These are phyloP conservation scores for Rhytidiadelphus loreus DNA, from an alignment of 225 moss, liverwort and hornwort genomes.

Conservation along the genomic window DNA sequence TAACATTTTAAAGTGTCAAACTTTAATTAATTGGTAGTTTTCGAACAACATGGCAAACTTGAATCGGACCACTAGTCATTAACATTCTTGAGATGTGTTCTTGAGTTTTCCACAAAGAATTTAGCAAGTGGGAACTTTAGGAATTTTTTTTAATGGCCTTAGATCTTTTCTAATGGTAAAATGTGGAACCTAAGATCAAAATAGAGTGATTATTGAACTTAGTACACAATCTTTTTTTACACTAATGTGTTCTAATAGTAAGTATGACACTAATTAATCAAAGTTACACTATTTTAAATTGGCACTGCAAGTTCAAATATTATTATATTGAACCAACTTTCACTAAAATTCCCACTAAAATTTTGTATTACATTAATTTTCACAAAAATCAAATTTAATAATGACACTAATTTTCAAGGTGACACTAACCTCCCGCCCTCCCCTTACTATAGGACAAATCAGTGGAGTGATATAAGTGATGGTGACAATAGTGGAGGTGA, in stretches of 20 bases:
- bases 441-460: fast-evolving
- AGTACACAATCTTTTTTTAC: not conserved
- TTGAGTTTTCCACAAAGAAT: too few relatives aligned
- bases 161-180: fast-evolving
- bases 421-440: fast-evolving
- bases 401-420: not conserved
- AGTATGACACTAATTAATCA: not conserved
- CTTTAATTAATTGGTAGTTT: too few relatives aligned
- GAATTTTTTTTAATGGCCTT: too few relatives aligned
- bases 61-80: too few relatives aligned
- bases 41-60: too few relatives aligned
- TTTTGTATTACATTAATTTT: not conserved
- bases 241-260: fast-evolving
- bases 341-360: not conserved
- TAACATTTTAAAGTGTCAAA: too few relatives aligned
- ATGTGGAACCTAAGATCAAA: not conserved
- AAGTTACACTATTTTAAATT: not conserved
- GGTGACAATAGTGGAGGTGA: fast-evolving
- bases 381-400: not conserved
- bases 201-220: not conserved
- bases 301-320: not conserved
- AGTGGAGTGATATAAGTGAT: too few relatives aligned
- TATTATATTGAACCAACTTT: not conserved
- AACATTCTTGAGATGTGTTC: too few relatives aligned
- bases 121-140: too few relatives aligned